Base-by-base conservation (phyloP, 164 flowering plant genomes). In the Vitis rupestris region DNA sequence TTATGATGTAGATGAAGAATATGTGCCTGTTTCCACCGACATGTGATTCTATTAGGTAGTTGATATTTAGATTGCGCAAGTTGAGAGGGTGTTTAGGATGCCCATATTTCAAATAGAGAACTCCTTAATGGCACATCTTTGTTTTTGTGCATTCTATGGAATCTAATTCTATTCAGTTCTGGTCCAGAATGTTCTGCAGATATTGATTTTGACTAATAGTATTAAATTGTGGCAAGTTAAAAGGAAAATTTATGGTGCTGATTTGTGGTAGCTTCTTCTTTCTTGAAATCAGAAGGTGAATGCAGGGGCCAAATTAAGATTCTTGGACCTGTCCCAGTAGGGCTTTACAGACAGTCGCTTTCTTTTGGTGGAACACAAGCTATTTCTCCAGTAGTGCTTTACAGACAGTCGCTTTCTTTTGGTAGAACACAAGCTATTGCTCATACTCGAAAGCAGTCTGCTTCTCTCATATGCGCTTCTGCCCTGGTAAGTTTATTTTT, bases 401-500 rank as follows among this genome's bases (percentile, higher is more conserved):
- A 79, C 17, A 16, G 27, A 37, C 74, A 68, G 48, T 62, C 78
- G 50, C 75, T 52, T 30, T 69, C 74, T 49, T 57, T 63, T 60
- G 48, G 54, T 52, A 64, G 71, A 62, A 74, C 50, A 67, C 71
- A 15, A 65, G 47, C 59, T 30, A 11, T 55, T 12, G 61, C 10
- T n/a, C 62, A 16, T 58, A 30, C 74, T 19, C 52, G 54, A 69
- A 63, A n/a, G 57, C 72, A 66, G 19, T 63, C 69, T 66, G 64
- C 80, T 37, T 69, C 80, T 48, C 13, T 79, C 2, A 62, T 77
- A 59, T 82, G 83, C 68, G 71, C 80, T 74, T 72, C 78, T 68
- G 79, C 83, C 57, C 52, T 71, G 78, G 86, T 83, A 66, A 75
- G 78, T 74, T 59, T 69, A 11, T 13, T n/a, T 68, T 66, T 29